Percentiles rank a stretch among this genome's conserved stretches.
Evolutionary conservation across 768 basidiomycete genomes (phyloP).

Genomic region (Suillus paluster): DNA sequence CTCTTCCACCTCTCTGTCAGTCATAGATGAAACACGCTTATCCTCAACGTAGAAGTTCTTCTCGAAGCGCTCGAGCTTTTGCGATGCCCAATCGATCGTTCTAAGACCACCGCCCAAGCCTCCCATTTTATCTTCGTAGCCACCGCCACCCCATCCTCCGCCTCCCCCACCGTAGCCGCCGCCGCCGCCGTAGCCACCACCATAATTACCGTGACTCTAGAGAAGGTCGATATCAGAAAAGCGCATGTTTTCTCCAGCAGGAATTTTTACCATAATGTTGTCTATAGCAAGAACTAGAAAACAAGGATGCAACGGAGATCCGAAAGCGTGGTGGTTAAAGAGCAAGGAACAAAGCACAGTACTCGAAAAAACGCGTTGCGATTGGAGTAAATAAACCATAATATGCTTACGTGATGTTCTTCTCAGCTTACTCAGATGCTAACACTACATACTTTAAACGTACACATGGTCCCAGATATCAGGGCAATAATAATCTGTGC

Average conservation of each 20-base stretch:
- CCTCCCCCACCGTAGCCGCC: constrained; percentile 34
- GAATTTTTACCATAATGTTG: constrained; percentile 6
- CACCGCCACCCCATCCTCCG: constrained; percentile 38
- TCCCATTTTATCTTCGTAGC: constrained; percentile 70
- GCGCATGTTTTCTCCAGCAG: neutral
- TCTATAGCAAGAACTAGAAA: constrained; percentile 1
- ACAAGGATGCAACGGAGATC: neutral
- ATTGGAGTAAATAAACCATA: constrained; percentile 8
- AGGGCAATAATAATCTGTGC: constrained; percentile 5
- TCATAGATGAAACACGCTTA: constrained; percentile 74
- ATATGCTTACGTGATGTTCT: constrained; percentile 1
- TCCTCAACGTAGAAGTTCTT: constrained; percentile 98
- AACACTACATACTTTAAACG: neutral
- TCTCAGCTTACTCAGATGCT: neutral
- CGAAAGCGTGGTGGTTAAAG: constrained; percentile 7
- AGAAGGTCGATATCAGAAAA: constrained; percentile 10
- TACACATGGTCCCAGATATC: too few species aligned
- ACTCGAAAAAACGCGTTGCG: constrained; percentile 20
- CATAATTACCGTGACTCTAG: constrained; percentile 37
- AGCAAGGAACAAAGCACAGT: constrained; percentile 12
- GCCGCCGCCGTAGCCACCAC: constrained; percentile 41
- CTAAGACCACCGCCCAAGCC: constrained; percentile 82
- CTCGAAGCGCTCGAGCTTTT: constrained; percentile 84
- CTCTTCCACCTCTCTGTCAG: constrained; percentile 89
- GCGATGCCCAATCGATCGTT: constrained; percentile 80